Base-by-base conservation (phyloP, 306 rosid genomes). In the Biancaea sappan region DNA sequence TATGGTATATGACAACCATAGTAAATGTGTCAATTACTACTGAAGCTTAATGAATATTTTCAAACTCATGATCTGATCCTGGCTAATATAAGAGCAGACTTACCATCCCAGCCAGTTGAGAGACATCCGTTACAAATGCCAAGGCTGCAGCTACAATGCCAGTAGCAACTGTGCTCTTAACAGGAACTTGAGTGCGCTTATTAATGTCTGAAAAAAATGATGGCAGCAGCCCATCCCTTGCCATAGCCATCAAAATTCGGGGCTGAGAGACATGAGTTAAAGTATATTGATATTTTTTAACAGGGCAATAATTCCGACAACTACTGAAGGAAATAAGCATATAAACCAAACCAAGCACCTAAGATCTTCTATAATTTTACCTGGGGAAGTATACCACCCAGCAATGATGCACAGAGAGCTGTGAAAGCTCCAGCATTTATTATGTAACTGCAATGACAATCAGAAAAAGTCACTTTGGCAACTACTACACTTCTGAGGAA, bases 321-420 rank as follows among this genome's bases (percentile, higher is more conserved):
- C 15, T 44, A 11, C 21, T 8, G 24, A 26, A 54, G 6, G 70
- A 26, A 61, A 47, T 48, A 14, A 44, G 8, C 53, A 47, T 1
- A 77, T 19, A 51, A 63, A 52, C 31, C 40, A 22, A 35, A 34
- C 3, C 22, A 1, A 70, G 72, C 19, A 38, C 18, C 16, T 40
- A n/a, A 40, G 61, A 19, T 37, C n/a, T 31, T 59, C 15, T 26
- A 57, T 28, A 22, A 71, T 67, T 60, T 62, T 86, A 88, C 98
- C 97, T 94, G 98, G 46, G 98, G 98, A 71, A 94, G 86, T 73
- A 86, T 53, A 29, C 91, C 85, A 34, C 98, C 98, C 87, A 94
- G 71, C 87, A 94, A 84, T 61, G 97, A 78, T 25, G 98, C 75
- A 72, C 91, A 94, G 10, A 91, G 90, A n/a, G 97, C 94, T 61